A percentile compares a stretch with the other conserved stretches of the same genome.
These are phyloP conservation scores for Corchorus capsularis DNA, from an alignment of 345 rosid species.

Conservation along the genomic window DNA sequence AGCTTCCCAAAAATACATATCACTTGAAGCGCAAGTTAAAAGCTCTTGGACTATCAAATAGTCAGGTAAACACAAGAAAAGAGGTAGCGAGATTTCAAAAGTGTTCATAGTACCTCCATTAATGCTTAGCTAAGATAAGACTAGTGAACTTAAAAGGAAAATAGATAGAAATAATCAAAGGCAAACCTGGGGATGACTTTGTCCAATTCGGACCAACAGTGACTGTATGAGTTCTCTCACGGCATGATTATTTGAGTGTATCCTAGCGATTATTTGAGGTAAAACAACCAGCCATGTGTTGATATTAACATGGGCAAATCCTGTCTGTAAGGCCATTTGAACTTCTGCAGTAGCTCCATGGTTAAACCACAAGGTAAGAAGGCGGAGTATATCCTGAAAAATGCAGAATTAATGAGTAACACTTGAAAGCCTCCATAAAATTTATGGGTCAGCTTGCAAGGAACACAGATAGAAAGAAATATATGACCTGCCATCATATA, in stretches of 20 bases:
- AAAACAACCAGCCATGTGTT: slow-evolving; percentile 97
- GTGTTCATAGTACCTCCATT: background rate
- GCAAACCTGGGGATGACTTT: slow-evolving; percentile 93
- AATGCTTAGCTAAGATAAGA: background rate
- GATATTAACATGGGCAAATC: slow-evolving; percentile 86
- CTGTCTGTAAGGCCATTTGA: slow-evolving; percentile 81
- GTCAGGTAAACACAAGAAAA: background rate
- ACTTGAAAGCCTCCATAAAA: background rate
- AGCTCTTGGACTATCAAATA: too few species aligned
- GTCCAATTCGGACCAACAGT: slow-evolving; percentile 94
- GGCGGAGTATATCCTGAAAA: slow-evolving; percentile 95
- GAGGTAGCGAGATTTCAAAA: background rate
- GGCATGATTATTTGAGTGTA: slow-evolving; percentile 93
- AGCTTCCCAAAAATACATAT: too few species aligned
- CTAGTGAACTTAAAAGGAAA: background rate
- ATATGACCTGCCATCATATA: background rate
- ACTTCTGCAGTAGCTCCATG: slow-evolving; percentile 94
- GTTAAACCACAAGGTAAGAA: slow-evolving; percentile 97
- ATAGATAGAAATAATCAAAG: slow-evolving; percentile 14
- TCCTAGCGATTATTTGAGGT: slow-evolving; percentile 99
- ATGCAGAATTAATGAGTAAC: slow-evolving; percentile 7
- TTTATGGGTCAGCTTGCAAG: background rate
- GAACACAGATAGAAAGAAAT: background rate
- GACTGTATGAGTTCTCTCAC: slow-evolving; percentile 94
- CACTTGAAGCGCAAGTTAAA: too few species aligned